Conservation (phyloP, 2,329 filamentous ascomycete genomes). For the Fusarium staphyleae region DNA sequence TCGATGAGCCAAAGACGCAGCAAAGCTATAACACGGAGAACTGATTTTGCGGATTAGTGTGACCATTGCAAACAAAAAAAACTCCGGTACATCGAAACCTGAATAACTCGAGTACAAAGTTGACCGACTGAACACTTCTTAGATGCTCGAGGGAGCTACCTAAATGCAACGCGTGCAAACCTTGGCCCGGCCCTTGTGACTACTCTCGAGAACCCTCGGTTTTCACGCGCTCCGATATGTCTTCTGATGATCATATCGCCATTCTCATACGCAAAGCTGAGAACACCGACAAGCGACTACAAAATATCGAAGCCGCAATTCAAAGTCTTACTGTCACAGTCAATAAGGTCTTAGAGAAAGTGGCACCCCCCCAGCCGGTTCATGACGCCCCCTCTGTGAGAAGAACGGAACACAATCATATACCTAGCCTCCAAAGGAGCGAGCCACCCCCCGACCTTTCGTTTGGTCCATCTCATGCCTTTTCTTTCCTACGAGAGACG, state of each 20-base stretch:
- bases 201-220: slow-evolving; percentile 2
- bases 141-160: slow-evolving; percentile 13
- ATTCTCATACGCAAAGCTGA: neutral
- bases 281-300: neutral
- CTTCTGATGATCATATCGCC: neutral
- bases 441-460: neutral
- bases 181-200: slow-evolving; percentile 6
- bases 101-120: neutral
- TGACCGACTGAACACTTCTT: neutral
- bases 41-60: neutral
- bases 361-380: neutral
- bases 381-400: neutral
- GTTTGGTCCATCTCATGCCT: neutral
- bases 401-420: neutral
- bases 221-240: too few relatives aligned
- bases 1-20: neutral
- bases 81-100: neutral
- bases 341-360: neutral
- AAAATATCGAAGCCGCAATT: neutral
- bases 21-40: neutral
- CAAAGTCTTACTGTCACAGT: neutral
- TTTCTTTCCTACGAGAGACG: neutral
- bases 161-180: slow-evolving; percentile 4
- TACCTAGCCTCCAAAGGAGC: neutral
- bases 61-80: slow-evolving; percentile 13